Evolutionary conservation across 1,284 basidiomycete genomes (phyloP), one percentile per base, ranked within the genome.

Genomic region (Rhodotorula sp.): DNA sequence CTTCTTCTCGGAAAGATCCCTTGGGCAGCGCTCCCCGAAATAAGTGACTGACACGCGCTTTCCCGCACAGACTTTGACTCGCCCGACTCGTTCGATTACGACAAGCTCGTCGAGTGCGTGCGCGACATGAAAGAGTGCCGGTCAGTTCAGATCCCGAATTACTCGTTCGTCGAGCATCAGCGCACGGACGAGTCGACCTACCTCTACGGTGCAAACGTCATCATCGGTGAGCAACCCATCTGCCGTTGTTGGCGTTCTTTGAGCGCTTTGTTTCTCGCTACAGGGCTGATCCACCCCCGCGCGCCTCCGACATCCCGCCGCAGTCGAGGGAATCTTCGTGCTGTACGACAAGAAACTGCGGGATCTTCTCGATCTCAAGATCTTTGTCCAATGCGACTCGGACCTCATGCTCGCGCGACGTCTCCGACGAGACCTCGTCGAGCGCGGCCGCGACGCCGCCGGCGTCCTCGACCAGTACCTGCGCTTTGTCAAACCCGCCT

Each of bases 371-470:
- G 95, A 98, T 81, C 85, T 99, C 54, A 97, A 97, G 84, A 67
- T 77, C 69, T 77, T 82, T 67, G 79, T 81, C 15, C 72, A 74
- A 67, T 94, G 92, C 66, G 95, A 98, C 80, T 90, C 93, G 4
- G 95, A 99, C 80, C 83, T 98, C 19, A 99, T 99, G 95, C 88
- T 99, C 57, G 94, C 95, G 4, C 86, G 95, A 62, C 88, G 95
- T 49, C 91, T 99, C 71, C 85, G 87, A 74, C 85, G 95, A 68
- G 95, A 99, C 78, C 87, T 92, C 12, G 87, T 88, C 75, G 94
- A 99, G 80, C 87, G 95, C 55, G 93, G 92, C 0, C 84, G 95
- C 69, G 88, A 86, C 71, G 89, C 97, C 0, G 87, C 89, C 1
- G 94, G 95, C 5, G 87, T 97, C 63, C 84, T 99, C 21, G 90